Base-by-base conservation (phyloP, 225 moss, liverwort and hornwort species). In the Bryum argenteum region DNA sequence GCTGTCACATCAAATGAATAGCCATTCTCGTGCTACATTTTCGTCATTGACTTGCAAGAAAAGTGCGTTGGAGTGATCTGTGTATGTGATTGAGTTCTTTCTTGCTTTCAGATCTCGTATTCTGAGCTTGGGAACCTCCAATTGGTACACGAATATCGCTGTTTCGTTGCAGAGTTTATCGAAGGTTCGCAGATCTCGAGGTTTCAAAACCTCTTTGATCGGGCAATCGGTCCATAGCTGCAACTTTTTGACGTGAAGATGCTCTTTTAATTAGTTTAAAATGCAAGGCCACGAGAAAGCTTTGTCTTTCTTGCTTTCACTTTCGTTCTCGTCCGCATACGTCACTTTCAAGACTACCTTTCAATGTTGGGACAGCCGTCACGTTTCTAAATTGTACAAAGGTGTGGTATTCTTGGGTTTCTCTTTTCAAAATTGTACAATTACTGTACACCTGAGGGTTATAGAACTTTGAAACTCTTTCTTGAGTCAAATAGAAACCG, bases 1-100 rank as follows among this genome's bases (percentile, higher is more conserved):
- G 26, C 51, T 67, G 41, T n/a, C 62, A 76, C 41, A 50, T 26
- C 9, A 39, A 42, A 55, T 57, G 61, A 24, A 53, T 51, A 42
- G 37, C 16, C 7, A 7, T 61, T 67, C 75, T 76, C 66, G 20
- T 8, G 18, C 55, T 45, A 22, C 10, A 33, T 24, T 39, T 9
- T 14, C 51, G 51, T 33, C 44, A 6, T 21, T 0, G 9, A 11
- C 5, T 45, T 8, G 0, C 40, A 10, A n/a, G 18, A 63, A 38
- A 63, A 70, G 57, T 12, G 20, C 10, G 18, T 5, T 33, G 33
- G n/a, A 45, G 37, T 8, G 51, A 16, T 22, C 9, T 58, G n/a
- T 65, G 56, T 42, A 55, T 58, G 28, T 11, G 63, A 55, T 11
- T 24, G 8, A 37, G 16, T 28, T 71, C 11, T 22, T 20, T 38